phyloP scores from a whole-genome alignment of 306 rosid species.

The Alnus glutinosa region DNA sequence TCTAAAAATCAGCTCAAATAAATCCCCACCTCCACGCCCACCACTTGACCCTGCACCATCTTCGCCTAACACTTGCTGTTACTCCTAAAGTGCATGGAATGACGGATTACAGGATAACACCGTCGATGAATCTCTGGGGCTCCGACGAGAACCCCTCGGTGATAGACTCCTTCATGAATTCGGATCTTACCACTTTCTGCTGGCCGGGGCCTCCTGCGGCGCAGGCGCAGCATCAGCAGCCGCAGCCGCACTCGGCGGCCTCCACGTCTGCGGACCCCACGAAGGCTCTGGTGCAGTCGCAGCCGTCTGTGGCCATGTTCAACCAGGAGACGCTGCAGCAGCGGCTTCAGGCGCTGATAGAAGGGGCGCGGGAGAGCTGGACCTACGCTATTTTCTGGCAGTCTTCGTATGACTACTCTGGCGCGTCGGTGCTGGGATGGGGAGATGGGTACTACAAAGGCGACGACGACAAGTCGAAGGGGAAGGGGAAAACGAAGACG shows the following conservation, averaged over 20 bases:
- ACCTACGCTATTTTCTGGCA: constrained; percentile 99
- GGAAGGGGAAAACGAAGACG: constrained; percentile 28
- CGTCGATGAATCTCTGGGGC: constrained; percentile 77
- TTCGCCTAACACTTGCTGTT: background rate
- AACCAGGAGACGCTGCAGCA: constrained; percentile 90
- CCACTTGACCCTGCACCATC: background rate
- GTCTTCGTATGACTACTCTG: constrained; percentile 61
- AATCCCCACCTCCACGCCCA: background rate
- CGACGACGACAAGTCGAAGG: constrained; percentile 58
- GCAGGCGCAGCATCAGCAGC: constrained; percentile 27
- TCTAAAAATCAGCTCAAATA: background rate
- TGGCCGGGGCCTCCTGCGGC: constrained; percentile 38
- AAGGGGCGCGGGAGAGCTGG: constrained; percentile 71
- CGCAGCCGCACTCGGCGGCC: constrained; percentile 47
- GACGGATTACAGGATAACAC: constrained; percentile 51
- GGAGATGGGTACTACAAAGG: constrained; percentile 96
- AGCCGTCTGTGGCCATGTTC: constrained; percentile 36
- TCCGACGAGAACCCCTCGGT: constrained; percentile 78
- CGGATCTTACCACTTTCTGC: constrained; percentile 81
- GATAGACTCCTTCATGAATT: constrained; percentile 81
- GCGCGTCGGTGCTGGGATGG: constrained; percentile 73
- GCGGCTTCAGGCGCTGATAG: constrained; percentile 80
- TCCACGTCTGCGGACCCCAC: constrained; percentile 47
- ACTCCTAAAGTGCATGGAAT: constrained; percentile 31
- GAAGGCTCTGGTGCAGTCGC: constrained; percentile 28